A percentile compares a stretch with the other conserved stretches of the same genome.
Conservation (phyloP, 441 rosid genomes). For the Croton setiger region DNA sequence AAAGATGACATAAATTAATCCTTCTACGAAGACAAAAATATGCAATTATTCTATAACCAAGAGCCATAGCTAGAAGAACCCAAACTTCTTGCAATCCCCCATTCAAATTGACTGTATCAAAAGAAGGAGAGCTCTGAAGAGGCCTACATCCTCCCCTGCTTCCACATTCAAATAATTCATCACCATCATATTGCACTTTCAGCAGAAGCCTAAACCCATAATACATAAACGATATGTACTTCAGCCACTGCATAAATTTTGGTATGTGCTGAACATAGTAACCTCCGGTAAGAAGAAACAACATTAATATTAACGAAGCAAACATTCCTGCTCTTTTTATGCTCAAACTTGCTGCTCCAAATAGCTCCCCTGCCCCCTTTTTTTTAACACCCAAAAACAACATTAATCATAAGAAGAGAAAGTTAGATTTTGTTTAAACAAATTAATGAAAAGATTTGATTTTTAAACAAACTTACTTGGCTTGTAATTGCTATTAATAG, state of each 20-base stretch:
- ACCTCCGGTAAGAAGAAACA: constrained; percentile 94
- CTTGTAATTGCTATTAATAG: constrained; percentile 74
- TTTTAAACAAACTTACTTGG: constrained; percentile 56
- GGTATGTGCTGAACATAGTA: constrained; percentile 98
- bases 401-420: too few relatives aligned
- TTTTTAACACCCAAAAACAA: not conserved
- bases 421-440: too few relatives aligned
- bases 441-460: too few relatives aligned
- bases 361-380: constrained; percentile 90
- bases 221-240: constrained; percentile 85
- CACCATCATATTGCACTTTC: constrained; percentile 79
- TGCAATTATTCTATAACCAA: constrained; percentile 61
- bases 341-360: constrained; percentile 86
- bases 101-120: constrained; percentile 66
- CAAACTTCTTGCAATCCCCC: constrained; percentile 91
- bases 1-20: constrained; percentile 58
- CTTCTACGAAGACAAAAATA: constrained; percentile 70
- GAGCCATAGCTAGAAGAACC: constrained; percentile 79
- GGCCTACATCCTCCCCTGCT: constrained; percentile 71
- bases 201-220: constrained; percentile 83
- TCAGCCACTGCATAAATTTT: constrained; percentile 77
- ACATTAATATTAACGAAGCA: constrained; percentile 83
- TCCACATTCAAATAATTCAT: constrained; percentile 61
- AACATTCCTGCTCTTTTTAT: constrained; percentile 89
- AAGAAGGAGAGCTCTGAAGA: constrained; percentile 76